A percentile compares a stretch with the other conserved stretches of the same genome.
Evolutionary conservation across 257 asterid genomes (phyloP).

Genomic region (Solanum tarapatanum): DNA sequence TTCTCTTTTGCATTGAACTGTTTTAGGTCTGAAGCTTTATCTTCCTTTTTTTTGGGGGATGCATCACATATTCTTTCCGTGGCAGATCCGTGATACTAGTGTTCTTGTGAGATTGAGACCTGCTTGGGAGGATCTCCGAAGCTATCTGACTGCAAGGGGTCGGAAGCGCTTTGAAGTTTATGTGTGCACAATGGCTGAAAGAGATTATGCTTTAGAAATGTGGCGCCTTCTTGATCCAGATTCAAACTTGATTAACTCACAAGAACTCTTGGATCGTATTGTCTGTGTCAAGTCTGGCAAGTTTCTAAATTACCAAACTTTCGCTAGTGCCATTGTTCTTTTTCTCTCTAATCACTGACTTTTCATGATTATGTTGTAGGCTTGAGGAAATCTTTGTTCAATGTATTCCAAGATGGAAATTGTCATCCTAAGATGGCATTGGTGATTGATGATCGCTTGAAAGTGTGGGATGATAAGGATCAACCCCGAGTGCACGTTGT

Average conservation of each 20-base stretch:
- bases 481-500: constrained; percentile 96
- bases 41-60: background rate
- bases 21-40: background rate
- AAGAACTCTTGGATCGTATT: constrained; percentile 73
- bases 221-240: constrained; percentile 99
- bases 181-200: constrained; percentile 99
- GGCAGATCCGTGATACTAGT: constrained; percentile 93
- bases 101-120: constrained; percentile 98
- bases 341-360: background rate
- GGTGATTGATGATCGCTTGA: constrained; percentile 93
- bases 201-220: constrained; percentile 97
- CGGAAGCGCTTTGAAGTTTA: constrained; percentile 94
- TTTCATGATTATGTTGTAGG: constrained; percentile 30
- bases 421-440: constrained; percentile 97
- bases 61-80: background rate
- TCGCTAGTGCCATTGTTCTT: background rate
- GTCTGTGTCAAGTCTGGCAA: constrained; percentile 92
- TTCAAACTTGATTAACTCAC: constrained; percentile 63
- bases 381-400: constrained; percentile 66
- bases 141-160: constrained; percentile 91
- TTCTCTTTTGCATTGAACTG: background rate
- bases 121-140: constrained; percentile 98
- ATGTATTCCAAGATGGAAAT: constrained; percentile 77
- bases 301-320: constrained; percentile 5
- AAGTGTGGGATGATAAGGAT: constrained; percentile 97